Percentiles rank a stretch among this genome's conserved stretches.
Evolutionary conservation across 208 protist species (phyloP).

Genomic region (Trypanosoma cruzi): DNA sequence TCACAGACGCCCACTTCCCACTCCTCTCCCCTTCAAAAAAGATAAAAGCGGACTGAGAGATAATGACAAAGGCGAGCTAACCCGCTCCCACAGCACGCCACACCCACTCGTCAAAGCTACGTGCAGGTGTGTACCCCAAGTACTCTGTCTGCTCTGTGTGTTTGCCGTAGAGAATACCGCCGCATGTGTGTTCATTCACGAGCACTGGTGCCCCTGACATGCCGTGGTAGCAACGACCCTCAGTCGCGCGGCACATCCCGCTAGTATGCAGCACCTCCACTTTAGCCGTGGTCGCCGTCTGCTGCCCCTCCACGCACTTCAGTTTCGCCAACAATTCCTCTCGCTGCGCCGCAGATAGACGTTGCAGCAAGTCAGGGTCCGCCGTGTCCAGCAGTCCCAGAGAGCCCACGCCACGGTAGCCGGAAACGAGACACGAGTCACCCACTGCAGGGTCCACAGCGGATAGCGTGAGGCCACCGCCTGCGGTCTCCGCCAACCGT

Average conservation of each 20-base stretch:
- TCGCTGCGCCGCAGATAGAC: conserved; percentile 41
- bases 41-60: not conserved
- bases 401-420: conserved; percentile 59
- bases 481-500: not conserved
- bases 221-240: conserved; percentile 64
- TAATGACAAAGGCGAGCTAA: conserved; percentile 8
- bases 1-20: not conserved
- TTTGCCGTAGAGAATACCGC: conserved; percentile 74
- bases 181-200: conserved; percentile 35
- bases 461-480: conserved; percentile 15
- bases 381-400: conserved; percentile 80
- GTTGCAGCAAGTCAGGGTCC: conserved; percentile 65
- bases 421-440: conserved; percentile 27
- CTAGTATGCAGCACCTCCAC: conserved; percentile 46
- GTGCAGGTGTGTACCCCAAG: conserved; percentile 60
- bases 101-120: conserved; percentile 47
- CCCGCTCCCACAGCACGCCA: not conserved
- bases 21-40: too few species aligned
- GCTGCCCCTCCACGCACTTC: conserved; percentile 65
- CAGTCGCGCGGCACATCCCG: conserved; percentile 55
- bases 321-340: conserved; percentile 56
- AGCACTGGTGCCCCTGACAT: conserved; percentile 79
- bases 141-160: conserved; percentile 41
- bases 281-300: conserved; percentile 25
- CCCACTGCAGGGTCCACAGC: conserved; percentile 6